Conservation (phyloP, 2,329 filamentous ascomycete species). For the Aspergillus candidus region DNA sequence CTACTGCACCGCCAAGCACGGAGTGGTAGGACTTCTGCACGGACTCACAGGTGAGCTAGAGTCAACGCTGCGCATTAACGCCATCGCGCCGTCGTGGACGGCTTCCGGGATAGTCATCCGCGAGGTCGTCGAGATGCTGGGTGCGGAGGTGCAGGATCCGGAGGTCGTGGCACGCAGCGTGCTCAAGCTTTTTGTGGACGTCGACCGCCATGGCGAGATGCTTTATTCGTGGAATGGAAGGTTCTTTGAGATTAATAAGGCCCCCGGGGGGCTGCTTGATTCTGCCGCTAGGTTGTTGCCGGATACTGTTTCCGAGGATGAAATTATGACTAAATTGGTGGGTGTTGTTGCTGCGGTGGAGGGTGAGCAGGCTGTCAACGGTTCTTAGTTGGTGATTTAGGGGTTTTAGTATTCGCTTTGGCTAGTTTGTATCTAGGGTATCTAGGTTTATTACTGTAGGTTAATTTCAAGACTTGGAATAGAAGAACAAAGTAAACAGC, state of each 20-base stretch:
- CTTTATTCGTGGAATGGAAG: slow-evolving; percentile 47
- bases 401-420: no score
- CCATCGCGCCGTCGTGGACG: slow-evolving; percentile 52
- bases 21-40: slow-evolving; percentile 49
- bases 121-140: slow-evolving; percentile 15
- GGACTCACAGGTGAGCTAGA: slow-evolving; percentile 39
- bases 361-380: no score
- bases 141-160: slow-evolving; percentile 36
- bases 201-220: slow-evolving; percentile 45
- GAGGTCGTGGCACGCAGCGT: slow-evolving; percentile 46
- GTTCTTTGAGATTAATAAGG: slow-evolving; percentile 51
- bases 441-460: no score
- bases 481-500: no score
- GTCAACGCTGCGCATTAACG: slow-evolving; percentile 47
- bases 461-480: no score
- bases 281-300: slow-evolving; percentile 5
- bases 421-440: no score
- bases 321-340: slow-evolving; percentile 8
- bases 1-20: slow-evolving; percentile 52
- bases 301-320: slow-evolving; percentile 9
- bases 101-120: slow-evolving; percentile 44
- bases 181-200: slow-evolving; percentile 47
- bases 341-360: no score
- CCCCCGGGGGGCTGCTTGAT: slow-evolving; percentile 16
- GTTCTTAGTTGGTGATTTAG: no score